Evolutionary conservation across 2,329 filamentous ascomycete species (phyloP), one percentile per base, ranked within the genome.

Genomic region (Colletotrichum tamarilloi): DNA sequence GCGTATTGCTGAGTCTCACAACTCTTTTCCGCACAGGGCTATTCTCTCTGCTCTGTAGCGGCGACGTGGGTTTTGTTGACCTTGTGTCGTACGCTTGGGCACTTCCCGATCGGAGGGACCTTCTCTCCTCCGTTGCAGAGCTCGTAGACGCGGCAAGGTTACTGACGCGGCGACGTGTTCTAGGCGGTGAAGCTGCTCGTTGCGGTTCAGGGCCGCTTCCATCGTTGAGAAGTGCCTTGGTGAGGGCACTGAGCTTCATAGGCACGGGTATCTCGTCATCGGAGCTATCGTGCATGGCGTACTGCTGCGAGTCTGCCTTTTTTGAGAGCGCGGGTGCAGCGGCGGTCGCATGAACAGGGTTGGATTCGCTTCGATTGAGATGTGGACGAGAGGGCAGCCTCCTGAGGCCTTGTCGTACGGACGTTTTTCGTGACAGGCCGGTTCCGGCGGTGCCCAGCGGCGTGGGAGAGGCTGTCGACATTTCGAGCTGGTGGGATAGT

Each of bases 231-330:
- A 98, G 87, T 24, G 95, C 95, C 80, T 97, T 96, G 62, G 96
- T 97, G 76, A 97, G 90, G 78, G 95, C 95, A 81, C 95, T 98
- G 81, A 98, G 93, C 85, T 97, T 97, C 90, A 97, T 95, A 78
- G 95, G 95, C 77, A 94, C 93, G 19, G 94, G 93, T 32, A 97
- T 94, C 83, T 98, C 96, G 79, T 98, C 96, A 83, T 98, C 96
- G 28, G 95, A 98, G 86, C 94, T 98, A 80, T 98, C 95, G 77
- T 94, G 92, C 76, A 92, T 79, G n/a, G 81, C 83, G 75, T 84
- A 87, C 60, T 86, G 85, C 72, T 86, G 86, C 67, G 86, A 82
- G 52, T 84, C 83, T 56, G 82, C 76, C 68, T 77, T 67, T 24
- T 80, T 77, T 11, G 80, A 72, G 57, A 77, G 74, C 55, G 78